Conservation (phyloP, 306 rosid species). For the Acacia melanoxylon region DNA sequence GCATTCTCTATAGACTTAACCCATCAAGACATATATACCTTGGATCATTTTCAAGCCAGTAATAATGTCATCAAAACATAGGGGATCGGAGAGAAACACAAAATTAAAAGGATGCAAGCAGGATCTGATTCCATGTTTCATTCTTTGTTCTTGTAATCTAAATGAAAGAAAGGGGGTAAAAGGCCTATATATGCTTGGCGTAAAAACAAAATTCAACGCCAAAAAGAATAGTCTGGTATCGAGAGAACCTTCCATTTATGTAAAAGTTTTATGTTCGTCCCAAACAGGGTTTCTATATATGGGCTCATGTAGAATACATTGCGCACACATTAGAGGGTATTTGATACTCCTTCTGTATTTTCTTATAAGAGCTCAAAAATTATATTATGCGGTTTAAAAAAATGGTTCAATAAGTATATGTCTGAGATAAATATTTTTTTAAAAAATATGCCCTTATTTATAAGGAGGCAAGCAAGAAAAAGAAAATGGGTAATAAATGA, state of each 20-base stretch:
- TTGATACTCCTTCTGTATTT: no score
- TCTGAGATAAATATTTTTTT: no score
- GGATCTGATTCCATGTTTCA: background rate
- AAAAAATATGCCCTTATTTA: no score
- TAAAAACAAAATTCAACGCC: background rate
- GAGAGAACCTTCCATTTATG: background rate
- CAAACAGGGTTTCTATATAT: background rate
- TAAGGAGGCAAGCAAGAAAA: no score
- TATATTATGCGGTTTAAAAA: no score
- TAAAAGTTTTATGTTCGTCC: background rate
- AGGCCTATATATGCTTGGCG: background rate
- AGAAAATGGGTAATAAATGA: no score
- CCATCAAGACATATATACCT: background rate
- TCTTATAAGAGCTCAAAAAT: no score
- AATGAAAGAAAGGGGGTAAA: background rate
- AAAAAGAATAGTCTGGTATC: background rate
- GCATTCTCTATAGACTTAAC: background rate
- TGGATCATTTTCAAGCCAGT: no score
- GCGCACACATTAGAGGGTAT: no score
- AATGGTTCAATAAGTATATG: no score
- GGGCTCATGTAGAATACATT: background rate
- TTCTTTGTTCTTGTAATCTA: background rate
- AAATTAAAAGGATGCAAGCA: background rate
- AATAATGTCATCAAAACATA: background rate
- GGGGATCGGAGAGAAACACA: background rate